phyloP scores from a whole-genome alignment of 176 grass and related monocot species.

The Rhynchospora tenuis region DNA sequence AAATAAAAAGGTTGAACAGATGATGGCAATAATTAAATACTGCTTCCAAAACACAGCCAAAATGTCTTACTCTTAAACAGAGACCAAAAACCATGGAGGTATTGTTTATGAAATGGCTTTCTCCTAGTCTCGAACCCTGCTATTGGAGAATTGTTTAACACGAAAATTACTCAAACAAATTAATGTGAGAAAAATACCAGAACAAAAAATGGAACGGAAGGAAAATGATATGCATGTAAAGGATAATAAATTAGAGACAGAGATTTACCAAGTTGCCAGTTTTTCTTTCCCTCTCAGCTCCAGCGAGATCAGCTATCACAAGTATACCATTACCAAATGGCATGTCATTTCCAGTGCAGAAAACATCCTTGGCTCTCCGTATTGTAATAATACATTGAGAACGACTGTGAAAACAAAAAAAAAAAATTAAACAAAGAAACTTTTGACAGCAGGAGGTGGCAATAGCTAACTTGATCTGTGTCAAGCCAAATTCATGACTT shows the following conservation, averaged over 20 bases:
- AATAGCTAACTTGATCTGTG: not conserved
- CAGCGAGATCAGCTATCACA: constrained; percentile 85
- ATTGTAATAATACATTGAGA: constrained; percentile 90
- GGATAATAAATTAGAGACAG: constrained; percentile 9
- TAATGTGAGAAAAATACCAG: not conserved
- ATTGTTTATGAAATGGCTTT: constrained; percentile 95
- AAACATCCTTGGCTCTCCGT: constrained; percentile 20
- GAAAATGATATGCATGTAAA: not conserved
- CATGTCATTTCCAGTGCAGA: constrained; percentile 23
- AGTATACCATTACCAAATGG: constrained; percentile 39
- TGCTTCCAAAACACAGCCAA: constrained; percentile 23
- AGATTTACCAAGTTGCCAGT: constrained; percentile 68
- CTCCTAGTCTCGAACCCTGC: constrained; percentile 63
- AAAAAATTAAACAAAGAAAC: not conserved
- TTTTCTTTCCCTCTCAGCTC: constrained; percentile 69
- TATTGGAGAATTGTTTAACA: constrained; percentile 1
- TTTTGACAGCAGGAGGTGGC: not conserved
- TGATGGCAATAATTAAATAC: constrained; percentile 9
- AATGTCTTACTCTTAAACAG: constrained; percentile 66
- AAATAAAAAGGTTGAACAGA: not conserved
- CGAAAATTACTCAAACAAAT: not conserved
- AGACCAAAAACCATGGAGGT: constrained; percentile 88
- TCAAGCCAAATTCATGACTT: not conserved
- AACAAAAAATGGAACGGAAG: not conserved
- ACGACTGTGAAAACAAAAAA: constrained; percentile 43